A percentile compares a stretch with the other conserved stretches of the same genome.
phyloP scores from a whole-genome alignment of 2,329 filamentous ascomycete species.

The Hypoxylon sp. region DNA sequence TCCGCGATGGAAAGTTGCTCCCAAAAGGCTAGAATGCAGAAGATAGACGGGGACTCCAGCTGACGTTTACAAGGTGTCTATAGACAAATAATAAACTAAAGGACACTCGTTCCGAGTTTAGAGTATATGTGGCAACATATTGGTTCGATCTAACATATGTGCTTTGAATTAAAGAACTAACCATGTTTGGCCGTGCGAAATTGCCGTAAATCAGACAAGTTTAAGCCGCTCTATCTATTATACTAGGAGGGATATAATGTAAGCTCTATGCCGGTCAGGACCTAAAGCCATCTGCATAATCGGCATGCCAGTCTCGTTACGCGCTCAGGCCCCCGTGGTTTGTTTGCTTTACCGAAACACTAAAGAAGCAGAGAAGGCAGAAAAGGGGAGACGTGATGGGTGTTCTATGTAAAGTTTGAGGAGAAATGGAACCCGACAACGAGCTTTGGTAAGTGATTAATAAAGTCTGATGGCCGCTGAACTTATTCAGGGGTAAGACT shows the following conservation, averaged over 20 bases:
- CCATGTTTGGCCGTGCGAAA: background rate
- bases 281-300: no score
- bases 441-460: no score
- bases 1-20: slow-evolving; percentile 22
- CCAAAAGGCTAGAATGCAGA: slow-evolving; percentile 23
- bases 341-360: no score
- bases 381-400: no score
- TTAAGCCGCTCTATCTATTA: background rate
- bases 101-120: slow-evolving; percentile 31
- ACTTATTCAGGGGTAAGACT: no score
- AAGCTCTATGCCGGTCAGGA: no score
- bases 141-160: background rate
- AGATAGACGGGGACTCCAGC: slow-evolving; percentile 25
- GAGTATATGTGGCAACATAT: background rate
- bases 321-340: no score
- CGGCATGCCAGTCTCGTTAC: no score
- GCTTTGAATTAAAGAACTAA: background rate
- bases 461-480: no score
- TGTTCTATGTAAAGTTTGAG: no score
- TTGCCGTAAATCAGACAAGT: background rate
- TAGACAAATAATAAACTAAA: slow-evolving; percentile 47
- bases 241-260: background rate
- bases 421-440: no score
- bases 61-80: slow-evolving; percentile 32
- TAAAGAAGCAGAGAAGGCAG: no score